Conservation (phyloP, 2,329 filamentous ascomycete genomes). For the Metarhizium anisopliae region DNA sequence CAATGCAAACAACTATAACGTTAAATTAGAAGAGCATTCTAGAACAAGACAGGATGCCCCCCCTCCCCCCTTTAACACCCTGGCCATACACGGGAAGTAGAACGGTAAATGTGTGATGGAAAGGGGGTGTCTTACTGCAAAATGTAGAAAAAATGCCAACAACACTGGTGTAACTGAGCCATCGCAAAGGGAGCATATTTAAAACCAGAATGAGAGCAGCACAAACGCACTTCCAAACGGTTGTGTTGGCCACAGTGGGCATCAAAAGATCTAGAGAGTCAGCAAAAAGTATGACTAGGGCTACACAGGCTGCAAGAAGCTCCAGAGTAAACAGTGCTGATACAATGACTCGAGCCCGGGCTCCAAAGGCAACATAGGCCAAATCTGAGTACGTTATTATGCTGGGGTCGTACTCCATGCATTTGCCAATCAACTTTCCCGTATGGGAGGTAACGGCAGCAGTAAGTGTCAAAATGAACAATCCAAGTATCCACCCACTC, state of each 20-base stretch:
- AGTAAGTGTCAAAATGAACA: slow-evolving; percentile 63
- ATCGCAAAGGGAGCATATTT: slow-evolving; percentile 73
- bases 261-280: slow-evolving; percentile 78
- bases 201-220: slow-evolving; percentile 70
- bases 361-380: slow-evolving; percentile 83
- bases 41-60: background rate
- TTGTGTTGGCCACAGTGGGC: slow-evolving; percentile 54
- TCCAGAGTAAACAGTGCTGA: slow-evolving; percentile 84
- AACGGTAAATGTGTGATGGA: background rate
- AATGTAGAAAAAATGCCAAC: slow-evolving; percentile 88
- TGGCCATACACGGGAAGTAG: background rate
- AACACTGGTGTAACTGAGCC: slow-evolving; percentile 84
- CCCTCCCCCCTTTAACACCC: too few relatives aligned
- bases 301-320: slow-evolving; percentile 79
- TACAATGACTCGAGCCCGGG: slow-evolving; percentile 69
- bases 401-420: slow-evolving; percentile 74
- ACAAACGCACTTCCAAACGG: slow-evolving; percentile 79
- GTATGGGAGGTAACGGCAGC: slow-evolving; percentile 78
- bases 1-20: slow-evolving; percentile 64
- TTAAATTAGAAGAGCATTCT: slow-evolving; percentile 2
- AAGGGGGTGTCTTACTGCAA: slow-evolving; percentile 56
- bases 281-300: slow-evolving; percentile 83
- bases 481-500: slow-evolving; percentile 78
- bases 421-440: slow-evolving; percentile 74
- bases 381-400: slow-evolving; percentile 93